A percentile compares a stretch with the other conserved stretches of the same genome.
phyloP scores from a whole-genome alignment of 208 protist species.

The Phytomonas francai region DNA sequence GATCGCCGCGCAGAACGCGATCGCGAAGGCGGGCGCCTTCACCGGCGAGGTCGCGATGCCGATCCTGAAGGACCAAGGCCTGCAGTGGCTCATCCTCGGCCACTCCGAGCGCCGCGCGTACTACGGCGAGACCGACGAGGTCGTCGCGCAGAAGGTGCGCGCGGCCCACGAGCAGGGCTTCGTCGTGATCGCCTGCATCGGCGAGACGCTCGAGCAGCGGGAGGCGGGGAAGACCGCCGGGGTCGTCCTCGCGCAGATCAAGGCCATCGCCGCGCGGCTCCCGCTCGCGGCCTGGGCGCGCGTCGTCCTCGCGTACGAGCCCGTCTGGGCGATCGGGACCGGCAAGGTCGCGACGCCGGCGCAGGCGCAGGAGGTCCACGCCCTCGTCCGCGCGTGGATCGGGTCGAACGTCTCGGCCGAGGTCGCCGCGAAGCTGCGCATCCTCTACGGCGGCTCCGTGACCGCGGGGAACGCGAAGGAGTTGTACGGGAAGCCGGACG shows the following conservation, averaged over 20 bases:
- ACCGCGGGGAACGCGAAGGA: conserved; percentile 84
- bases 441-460: conserved; percentile 98
- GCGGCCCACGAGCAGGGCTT: conserved; percentile 81
- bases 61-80: conserved; percentile 92
- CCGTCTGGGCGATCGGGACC: conserved; percentile 99
- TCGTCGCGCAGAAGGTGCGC: conserved; percentile 91
- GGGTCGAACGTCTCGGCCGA: conserved; percentile 71
- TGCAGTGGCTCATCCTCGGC: conserved; percentile 95
- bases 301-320: conserved; percentile 98
- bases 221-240: conserved; percentile 86
- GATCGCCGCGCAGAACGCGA: conserved; percentile 83
- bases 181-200: conserved; percentile 95
- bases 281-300: conserved; percentile 80
- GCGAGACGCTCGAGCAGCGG: conserved; percentile 93
- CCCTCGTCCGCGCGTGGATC: conserved; percentile 88
- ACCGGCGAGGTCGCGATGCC: conserved; percentile 83
- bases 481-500: conserved; percentile 88
- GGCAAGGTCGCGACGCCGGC: conserved; percentile 94
- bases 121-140: conserved; percentile 90
- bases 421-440: conserved; percentile 87
- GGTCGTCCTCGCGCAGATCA: conserved; percentile 88
- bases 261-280: conserved; percentile 67
- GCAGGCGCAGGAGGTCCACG: conserved; percentile 94
- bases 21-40: conserved; percentile 82
- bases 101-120: conserved; percentile 96